Base-by-base conservation (phyloP, 371 early-diverging fungal genomes). In the Rhizopus sp. region DNA sequence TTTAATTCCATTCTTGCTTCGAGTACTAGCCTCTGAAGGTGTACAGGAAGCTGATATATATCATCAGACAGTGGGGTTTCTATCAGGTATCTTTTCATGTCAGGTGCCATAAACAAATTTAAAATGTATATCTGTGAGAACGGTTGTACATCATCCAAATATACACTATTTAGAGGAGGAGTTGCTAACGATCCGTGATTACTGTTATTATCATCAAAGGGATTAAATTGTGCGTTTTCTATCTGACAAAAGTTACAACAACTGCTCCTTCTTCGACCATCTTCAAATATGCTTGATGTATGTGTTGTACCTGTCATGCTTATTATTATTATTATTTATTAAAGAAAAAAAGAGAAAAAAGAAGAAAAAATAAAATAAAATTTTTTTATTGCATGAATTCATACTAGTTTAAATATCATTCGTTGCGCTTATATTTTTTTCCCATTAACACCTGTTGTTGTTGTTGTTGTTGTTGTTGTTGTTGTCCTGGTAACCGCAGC, bases 1-100 rank as follows among this genome's bases (percentile, higher is more conserved):
- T 68, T 41, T 2, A 63, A 55, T 37, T 76, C 76, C 57, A 72
- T 66, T 48, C 70, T 70, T 31, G 76, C 73, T 44, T 72, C 76
- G 16, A 60, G 62, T 8, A 76, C 58, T 0, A 76, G 46, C 5
- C 53, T 57, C 50, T 72, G 73, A n/a, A 72, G 47, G 23, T 70
- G 70, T 17, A 70, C 53, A 15, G 77, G 77, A 10, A 77, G 50
- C 8, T 42, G 53, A 50, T 63, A 70, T 1, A 77, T 64, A 53
- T 69, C 72, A 34, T 77, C 77, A 7, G 73, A 65, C 38, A 69
- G 54, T 5, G 53, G 41, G 12, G 67, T 61, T 16, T 69, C 64
- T 6, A 57, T 52, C 5, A 77, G 60, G 44, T 71, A 77, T 15
- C 63, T 45, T 7, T 42, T 31, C 64, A 72, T 69, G 39, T 77